Base-by-base conservation (phyloP, 2,329 filamentous ascomycete genomes). In the Aspergillus chevalieri region DNA sequence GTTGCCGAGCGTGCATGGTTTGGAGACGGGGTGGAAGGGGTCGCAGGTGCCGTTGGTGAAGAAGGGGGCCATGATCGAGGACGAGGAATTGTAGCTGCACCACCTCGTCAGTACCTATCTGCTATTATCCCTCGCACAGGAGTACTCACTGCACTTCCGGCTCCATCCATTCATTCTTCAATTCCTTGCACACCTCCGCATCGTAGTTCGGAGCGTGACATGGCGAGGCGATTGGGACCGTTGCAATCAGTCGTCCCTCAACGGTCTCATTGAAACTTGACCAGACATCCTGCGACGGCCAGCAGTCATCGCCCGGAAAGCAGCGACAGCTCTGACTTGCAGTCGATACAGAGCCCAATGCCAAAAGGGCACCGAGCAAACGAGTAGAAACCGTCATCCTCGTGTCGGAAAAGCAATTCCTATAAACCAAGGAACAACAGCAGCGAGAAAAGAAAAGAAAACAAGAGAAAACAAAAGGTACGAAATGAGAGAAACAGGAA, bases 31-130 rank as follows among this genome's bases (percentile, higher is more conserved):
- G 49, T 61, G 57, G 51, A 71, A 76, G 0, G 74, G 71, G 44
- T 74, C 68, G 47, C 73, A 75, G 47, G 62, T 70, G n/a, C 54
- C 57, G 49, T 74, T 70, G 38, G 47, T 60, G 49, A 64, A 71
- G 55, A 52, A 71, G 30, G 69, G 66, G 1, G 66, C 65, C 69
- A 73, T 72, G 10, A 70, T 47, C 0, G 68, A 71, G 0, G 66
- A 68, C 2, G 72, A 66, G 4, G 56, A 84, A 55, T 83, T 84
- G 3, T 86, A 89, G 69, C 83, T 80, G 54, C 14, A 30, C 26
- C 26, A 30, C 6, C 9, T 1, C 7, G 42, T 19, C 12, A 17
- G 17, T 43, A 43, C 41, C 6, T 9, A 21, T 21, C 21, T 42
- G 9, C 39, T 14, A 42, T n/a, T 39, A 42, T 21, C 39, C 21